Evolutionary conservation across 2,329 filamentous ascomycete genomes (phyloP).

Genomic region (Ophiostoma himal-ulmi): DNA sequence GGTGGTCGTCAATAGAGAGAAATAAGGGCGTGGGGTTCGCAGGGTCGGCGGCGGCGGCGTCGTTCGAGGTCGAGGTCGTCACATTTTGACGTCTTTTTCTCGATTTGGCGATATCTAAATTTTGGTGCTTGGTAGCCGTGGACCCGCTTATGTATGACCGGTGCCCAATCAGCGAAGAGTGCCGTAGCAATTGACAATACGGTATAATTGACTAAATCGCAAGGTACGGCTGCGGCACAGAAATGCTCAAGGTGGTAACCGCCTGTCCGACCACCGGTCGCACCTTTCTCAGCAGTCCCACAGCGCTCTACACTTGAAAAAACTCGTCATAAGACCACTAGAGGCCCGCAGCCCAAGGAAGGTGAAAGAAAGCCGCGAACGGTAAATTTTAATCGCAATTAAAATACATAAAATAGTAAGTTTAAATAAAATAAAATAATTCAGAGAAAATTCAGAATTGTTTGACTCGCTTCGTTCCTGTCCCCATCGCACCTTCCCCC

Average conservation of each 20-base stretch:
- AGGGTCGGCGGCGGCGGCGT: constrained; percentile 4
- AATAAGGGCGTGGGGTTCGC: neutral
- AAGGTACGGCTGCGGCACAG: neutral
- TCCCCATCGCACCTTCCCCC: constrained; percentile 13
- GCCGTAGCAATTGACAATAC: neutral
- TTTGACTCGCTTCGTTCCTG: constrained; percentile 17
- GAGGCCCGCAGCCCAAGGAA: constrained; percentile 5
- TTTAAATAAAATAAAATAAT: constrained; percentile 19
- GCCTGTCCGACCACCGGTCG: constrained; percentile 19
- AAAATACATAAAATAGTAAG: neutral
- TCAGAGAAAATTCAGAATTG: constrained; percentile 22
- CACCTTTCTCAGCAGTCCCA: neutral
- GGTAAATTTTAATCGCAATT: constrained; percentile 3
- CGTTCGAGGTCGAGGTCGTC: neutral
- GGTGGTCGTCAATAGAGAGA: neutral
- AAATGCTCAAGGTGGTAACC: neutral
- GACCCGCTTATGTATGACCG: neutral
- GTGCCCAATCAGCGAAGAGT: neutral
- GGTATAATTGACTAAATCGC: neutral
- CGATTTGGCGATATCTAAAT: constrained; percentile 6
- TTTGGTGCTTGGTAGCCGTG: neutral
- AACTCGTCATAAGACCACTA: constrained; percentile 20
- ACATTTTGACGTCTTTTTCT: neutral
- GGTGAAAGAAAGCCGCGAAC: constrained; percentile 5
- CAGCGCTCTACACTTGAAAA: neutral